Percentiles rank a stretch among this genome's conserved stretches.
Evolutionary conservation across 257 asterid species (phyloP).

Genomic region (Sherardia arvensis): DNA sequence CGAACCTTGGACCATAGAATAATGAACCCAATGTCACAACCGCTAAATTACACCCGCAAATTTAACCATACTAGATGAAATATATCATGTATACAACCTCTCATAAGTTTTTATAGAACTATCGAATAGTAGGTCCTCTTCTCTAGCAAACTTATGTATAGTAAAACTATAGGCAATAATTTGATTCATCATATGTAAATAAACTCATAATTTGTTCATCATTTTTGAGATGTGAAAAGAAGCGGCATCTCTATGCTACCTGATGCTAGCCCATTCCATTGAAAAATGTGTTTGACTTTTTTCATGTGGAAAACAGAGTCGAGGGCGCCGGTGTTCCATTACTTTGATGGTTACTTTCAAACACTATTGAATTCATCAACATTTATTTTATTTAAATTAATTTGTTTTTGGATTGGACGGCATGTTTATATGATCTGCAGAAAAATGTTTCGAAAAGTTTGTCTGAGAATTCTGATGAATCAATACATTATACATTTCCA

Average conservation of each 20-base stretch:
- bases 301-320: neutral
- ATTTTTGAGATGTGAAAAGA: neutral
- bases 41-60: no score
- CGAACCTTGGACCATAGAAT: no score
- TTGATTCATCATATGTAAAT: no score
- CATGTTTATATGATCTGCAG: neutral
- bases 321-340: constrained; percentile 2
- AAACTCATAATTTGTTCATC: neutral
- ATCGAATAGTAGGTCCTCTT: no score
- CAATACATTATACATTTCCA: neutral
- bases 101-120: no score
- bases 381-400: no score
- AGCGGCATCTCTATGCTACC: neutral
- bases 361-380: neutral
- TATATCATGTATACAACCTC: no score
- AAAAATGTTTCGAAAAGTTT: neutral
- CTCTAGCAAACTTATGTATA: no score
- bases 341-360: neutral
- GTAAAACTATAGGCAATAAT: no score
- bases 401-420: neutral
- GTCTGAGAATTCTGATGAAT: neutral
- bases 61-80: no score
- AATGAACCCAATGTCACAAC: no score
- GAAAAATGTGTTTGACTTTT: constrained; percentile 9
- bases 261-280: neutral